phyloP scores from a whole-genome alignment of 805 yeast species.

The Wickerhamiella kurtzmanii region DNA sequence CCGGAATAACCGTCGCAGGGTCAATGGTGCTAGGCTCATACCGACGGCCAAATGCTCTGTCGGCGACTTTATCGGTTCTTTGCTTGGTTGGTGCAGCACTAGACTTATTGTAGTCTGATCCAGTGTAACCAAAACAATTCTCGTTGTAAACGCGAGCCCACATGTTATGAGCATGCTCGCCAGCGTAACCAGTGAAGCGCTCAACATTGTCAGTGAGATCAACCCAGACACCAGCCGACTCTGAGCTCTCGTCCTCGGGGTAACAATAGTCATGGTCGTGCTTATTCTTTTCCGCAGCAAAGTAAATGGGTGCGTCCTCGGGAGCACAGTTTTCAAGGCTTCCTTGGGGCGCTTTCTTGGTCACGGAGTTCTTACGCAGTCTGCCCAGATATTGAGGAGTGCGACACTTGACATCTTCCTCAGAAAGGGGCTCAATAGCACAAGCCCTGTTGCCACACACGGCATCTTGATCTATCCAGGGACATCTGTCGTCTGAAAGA shows the following conservation, averaged over 20 bases:
- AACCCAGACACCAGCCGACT: slow-evolving; percentile 48
- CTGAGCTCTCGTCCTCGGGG: slow-evolving; percentile 30
- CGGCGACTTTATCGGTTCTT: not conserved
- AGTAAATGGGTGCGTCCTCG: slow-evolving; percentile 13
- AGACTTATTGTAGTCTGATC: slow-evolving; percentile 4
- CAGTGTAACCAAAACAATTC: slow-evolving; percentile 57
- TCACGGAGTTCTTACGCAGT: slow-evolving; percentile 28
- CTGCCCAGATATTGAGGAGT: slow-evolving; percentile 58
- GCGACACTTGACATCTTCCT: slow-evolving; percentile 53
- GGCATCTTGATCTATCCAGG: slow-evolving; percentile 67
- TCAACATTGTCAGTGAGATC: slow-evolving; percentile 84
- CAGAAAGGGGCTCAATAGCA: slow-evolving; percentile 66
- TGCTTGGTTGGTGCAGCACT: not conserved
- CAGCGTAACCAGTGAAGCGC: slow-evolving; percentile 91
- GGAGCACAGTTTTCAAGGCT: slow-evolving; percentile 16
- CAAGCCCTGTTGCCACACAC: slow-evolving; percentile 79
- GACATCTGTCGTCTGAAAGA: slow-evolving; percentile 56
- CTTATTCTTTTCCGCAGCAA: slow-evolving; percentile 3
- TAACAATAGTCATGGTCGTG: slow-evolving; percentile 24
- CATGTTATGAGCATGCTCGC: slow-evolving; percentile 78
- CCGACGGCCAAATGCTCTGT: not conserved
- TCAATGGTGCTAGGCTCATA: not conserved
- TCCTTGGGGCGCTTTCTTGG: slow-evolving; percentile 19
- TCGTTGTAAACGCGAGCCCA: slow-evolving; percentile 91
- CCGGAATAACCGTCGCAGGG: not conserved